Conservation (phyloP, 129 eudicot genomes). For the Pseudognaphalium luteoalbum region DNA sequence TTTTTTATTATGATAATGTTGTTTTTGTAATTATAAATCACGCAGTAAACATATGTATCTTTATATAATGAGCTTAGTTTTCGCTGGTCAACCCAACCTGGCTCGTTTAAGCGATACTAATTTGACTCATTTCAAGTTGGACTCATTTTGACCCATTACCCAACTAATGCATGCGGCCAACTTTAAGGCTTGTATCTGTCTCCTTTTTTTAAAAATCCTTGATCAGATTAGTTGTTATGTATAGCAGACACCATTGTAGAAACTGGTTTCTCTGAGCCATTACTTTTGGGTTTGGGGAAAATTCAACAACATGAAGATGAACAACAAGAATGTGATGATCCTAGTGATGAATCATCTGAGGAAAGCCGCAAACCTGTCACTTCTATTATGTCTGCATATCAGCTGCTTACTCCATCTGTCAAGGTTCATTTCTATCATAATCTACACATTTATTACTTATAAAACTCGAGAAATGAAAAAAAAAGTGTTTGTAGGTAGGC, state of each 20-base stretch:
- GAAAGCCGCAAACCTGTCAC: constrained; percentile 71
- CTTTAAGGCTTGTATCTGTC: not conserved
- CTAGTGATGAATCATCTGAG: constrained; percentile 48
- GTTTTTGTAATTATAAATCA: not conserved
- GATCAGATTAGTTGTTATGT: constrained; percentile 6
- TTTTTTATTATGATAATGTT: not conserved
- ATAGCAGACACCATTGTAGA: constrained; percentile 39
- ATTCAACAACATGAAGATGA: constrained; percentile 56
- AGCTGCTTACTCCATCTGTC: constrained; percentile 78
- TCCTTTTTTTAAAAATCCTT: not conserved
- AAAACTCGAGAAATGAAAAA: not conserved
- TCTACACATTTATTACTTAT: not conserved
- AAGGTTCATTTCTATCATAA: constrained; percentile 42
- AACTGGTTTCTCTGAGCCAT: constrained; percentile 53
- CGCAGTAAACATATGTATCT: not conserved
- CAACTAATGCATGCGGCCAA: not conserved
- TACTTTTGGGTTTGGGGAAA: constrained; percentile 43
- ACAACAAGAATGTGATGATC: constrained; percentile 46
- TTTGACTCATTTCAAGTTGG: not conserved
- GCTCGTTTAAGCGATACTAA: not conserved
- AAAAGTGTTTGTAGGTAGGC: not conserved
- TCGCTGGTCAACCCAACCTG: not conserved
- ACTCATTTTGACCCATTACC: constrained; percentile 3
- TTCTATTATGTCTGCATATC: constrained; percentile 72
- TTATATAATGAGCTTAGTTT: not conserved